These are phyloP conservation scores for Lupinus albus DNA, from an alignment of 306 rosid species.

Conservation along the genomic window DNA sequence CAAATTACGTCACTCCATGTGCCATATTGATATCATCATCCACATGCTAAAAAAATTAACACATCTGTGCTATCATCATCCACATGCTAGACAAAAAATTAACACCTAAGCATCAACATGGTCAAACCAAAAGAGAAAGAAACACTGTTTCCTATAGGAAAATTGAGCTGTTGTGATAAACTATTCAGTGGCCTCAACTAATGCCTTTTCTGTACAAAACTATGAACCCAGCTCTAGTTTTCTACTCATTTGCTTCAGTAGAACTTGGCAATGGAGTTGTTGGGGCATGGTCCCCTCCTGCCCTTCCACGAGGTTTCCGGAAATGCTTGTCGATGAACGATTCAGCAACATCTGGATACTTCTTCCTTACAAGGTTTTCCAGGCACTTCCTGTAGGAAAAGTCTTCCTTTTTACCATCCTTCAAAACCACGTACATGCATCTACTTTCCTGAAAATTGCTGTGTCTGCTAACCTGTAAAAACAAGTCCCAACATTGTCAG, in stretches of 20 bases:
- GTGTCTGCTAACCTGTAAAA: conserved; percentile 70
- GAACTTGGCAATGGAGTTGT: conserved; percentile 8
- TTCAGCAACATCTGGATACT: conserved; percentile 69
- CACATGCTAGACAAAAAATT: background rate
- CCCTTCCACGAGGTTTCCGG: conserved; percentile 48
- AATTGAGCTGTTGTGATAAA: conserved; percentile 15
- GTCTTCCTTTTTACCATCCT: conserved; percentile 73
- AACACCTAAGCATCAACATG: conserved; percentile 6
- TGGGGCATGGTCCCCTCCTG: conserved; percentile 40
- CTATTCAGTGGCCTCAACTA: conserved; percentile 26
- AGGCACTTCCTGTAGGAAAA: conserved; percentile 82
- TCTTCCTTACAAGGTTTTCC: conserved; percentile 56
- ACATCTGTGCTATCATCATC: too few relatives aligned
- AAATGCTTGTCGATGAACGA: conserved; percentile 63
- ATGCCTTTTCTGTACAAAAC: conserved; percentile 40
- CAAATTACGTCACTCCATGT: too few relatives aligned
- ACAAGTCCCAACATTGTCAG: conserved; percentile 27
- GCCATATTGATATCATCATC: too few relatives aligned
- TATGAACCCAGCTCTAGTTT: conserved; percentile 34
- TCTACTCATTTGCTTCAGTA: conserved; percentile 43
- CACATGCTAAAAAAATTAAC: too few relatives aligned
- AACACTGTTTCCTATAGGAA: conserved; percentile 33
- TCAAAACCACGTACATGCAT: conserved; percentile 70
- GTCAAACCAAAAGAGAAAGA: background rate
- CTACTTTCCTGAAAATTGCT: conserved; percentile 71